Base-by-base conservation (phyloP, 2,329 filamentous ascomycete genomes). In the Capronia epimyces region DNA sequence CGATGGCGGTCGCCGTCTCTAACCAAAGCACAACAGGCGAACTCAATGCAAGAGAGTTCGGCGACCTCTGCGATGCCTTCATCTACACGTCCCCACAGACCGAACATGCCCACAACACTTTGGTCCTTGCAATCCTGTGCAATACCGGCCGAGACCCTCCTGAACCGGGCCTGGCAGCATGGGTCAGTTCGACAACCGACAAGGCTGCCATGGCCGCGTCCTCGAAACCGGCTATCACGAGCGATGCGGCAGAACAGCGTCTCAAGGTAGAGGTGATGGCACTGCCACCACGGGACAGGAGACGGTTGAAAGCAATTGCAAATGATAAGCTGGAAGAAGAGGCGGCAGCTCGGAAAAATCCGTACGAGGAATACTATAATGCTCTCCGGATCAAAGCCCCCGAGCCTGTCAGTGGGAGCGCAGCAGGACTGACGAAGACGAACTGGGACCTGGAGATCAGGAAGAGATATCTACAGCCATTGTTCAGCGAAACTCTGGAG, bases 351-450 rank as follows among this genome's bases (percentile, higher is more conserved):
- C 46, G 52, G 18, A 58, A 41, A 29, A 57, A 52, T 49, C 66
- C 68, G 49, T 58, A 71, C 43, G 70, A 73, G 52, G 65, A 72
- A 59, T 73, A 72, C 44, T 67, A 74, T 36, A 61, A 66, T 21
- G 72, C 71, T 8, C 71, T 72, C 50, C 69, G 71, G 50, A 74
- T 75, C 47, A 77, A 75, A 61, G 64, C 76, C 39, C 74, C 77
- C 22, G 77, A 83, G 24, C 80, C 87, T 50, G 77, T 83, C 22
- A 83, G 82, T 63, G 47, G 40, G 13, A 32, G 46, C 5, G 52
- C 55, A 2, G 84, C 84, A 20, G 85, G 85, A 16, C 76, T 91
- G 40, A 89, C 87, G 60, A 89, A 91, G 75, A 94, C 78, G 29
- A 81, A 83, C 61, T 83, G 79, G 77, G 81, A 84, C 55, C 70